Percentiles rank a stretch among this genome's conserved stretches.
phyloP scores from a whole-genome alignment of 2,329 filamentous ascomycete genomes.

The Pseudogymnoascus pannorum region DNA sequence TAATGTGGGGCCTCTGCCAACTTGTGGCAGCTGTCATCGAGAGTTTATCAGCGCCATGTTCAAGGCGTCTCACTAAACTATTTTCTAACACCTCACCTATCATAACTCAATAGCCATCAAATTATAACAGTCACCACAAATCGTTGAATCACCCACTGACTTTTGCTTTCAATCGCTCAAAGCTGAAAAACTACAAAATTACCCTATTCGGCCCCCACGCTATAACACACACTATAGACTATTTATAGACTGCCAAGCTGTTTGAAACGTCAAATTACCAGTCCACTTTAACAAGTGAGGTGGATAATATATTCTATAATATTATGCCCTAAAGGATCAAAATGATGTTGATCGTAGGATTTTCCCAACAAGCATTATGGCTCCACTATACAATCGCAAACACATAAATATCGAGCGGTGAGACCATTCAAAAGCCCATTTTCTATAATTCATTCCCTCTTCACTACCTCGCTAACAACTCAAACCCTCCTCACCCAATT shows the following conservation, averaged over 20 bases:
- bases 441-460: background rate
- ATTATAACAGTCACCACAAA: too few relatives aligned
- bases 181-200: background rate
- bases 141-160: too few relatives aligned
- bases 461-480: background rate
- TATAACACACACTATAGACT: background rate
- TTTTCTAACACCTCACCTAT: too few relatives aligned
- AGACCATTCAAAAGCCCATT: background rate
- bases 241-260: background rate
- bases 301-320: background rate
- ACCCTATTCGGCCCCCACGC: background rate
- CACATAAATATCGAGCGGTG: background rate
- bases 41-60: too few relatives aligned
- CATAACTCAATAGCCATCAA: too few relatives aligned
- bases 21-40: too few relatives aligned
- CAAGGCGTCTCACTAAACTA: too few relatives aligned
- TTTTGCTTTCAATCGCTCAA: background rate
- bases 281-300: background rate
- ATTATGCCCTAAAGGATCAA: background rate
- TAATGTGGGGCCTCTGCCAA: too few relatives aligned
- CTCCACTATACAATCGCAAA: background rate
- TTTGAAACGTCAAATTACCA: background rate
- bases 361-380: background rate
- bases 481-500: background rate
- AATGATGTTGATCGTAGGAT: background rate